These are phyloP conservation scores for Fusarium sp. DNA, from an alignment of 2,329 filamentous ascomycete species.

Conservation along the genomic window DNA sequence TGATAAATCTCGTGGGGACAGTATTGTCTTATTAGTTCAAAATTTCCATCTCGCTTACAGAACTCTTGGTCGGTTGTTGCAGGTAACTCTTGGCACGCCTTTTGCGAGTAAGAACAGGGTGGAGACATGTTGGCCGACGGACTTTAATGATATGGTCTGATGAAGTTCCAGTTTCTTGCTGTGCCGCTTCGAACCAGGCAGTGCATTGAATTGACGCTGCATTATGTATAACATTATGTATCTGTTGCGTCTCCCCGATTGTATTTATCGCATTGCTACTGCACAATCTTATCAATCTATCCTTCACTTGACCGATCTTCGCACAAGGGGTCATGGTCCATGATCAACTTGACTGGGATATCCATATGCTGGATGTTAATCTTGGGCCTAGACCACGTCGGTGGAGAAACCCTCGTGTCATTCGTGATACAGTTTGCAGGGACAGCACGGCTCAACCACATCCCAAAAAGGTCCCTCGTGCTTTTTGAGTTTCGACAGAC, in stretches of 20 bases:
- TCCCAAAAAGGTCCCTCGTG: background rate
- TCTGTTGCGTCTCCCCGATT: no score
- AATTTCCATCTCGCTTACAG: background rate
- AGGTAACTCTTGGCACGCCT: background rate
- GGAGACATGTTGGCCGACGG: background rate
- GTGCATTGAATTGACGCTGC: no score
- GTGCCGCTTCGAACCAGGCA: background rate
- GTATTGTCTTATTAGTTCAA: no score
- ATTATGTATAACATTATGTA: no score
- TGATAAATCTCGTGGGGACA: no score
- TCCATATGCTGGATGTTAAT: background rate
- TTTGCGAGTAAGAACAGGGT: no score
- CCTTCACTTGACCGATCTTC: no score
- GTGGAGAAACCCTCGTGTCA: background rate
- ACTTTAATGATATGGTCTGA: background rate
- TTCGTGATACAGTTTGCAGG: background rate
- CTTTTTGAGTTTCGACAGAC: background rate
- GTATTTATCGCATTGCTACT: no score
- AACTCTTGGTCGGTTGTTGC: no score
- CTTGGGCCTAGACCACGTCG: background rate
- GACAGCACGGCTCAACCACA: background rate
- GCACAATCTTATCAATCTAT: no score
- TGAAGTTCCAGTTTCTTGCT: fast-evolving
- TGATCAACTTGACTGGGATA: no score
- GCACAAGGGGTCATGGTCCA: no score